Percentiles rank a stretch among this genome's conserved stretches.
Conservation (phyloP, 805 yeast species). For the Candida alai region DNA sequence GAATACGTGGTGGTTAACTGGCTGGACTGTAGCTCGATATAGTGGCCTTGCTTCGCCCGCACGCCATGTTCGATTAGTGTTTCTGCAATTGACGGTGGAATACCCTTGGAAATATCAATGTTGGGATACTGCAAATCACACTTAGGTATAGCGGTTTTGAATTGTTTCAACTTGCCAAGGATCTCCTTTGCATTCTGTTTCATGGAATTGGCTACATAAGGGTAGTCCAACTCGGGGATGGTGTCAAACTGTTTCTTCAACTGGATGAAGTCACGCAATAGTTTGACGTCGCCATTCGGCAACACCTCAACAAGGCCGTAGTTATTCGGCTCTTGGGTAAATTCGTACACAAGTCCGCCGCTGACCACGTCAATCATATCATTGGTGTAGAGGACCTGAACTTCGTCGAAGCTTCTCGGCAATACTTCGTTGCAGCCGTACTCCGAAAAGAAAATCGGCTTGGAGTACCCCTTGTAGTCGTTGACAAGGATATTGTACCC, state of each 20-base stretch:
- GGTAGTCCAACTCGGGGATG: slow-evolving; percentile 24
- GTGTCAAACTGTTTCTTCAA: slow-evolving; percentile 43
- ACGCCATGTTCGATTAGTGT: slow-evolving; percentile 50
- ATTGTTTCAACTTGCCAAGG: slow-evolving; percentile 16
- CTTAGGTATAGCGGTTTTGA: slow-evolving; percentile 18
- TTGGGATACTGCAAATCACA: slow-evolving; percentile 34
- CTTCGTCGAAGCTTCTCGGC: slow-evolving; percentile 79
- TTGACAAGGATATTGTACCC: slow-evolving; percentile 63
- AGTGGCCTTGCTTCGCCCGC: slow-evolving; percentile 44
- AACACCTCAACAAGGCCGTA: slow-evolving; percentile 66
- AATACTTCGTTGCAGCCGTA: slow-evolving; percentile 78
- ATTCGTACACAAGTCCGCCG: slow-evolving; percentile 85
- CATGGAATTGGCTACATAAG: slow-evolving; percentile 22
- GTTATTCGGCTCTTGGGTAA: slow-evolving; percentile 71
- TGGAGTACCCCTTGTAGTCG: slow-evolving; percentile 63
- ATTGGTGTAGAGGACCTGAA: slow-evolving; percentile 60
- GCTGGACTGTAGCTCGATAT: slow-evolving; percentile 38
- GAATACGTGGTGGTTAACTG: slow-evolving; percentile 43
- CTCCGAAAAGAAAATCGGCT: slow-evolving; percentile 87
- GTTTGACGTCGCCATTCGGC: slow-evolving; percentile 37
- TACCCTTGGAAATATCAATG: slow-evolving; percentile 36
- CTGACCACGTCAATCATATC: slow-evolving; percentile 75
- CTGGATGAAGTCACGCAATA: slow-evolving; percentile 42
- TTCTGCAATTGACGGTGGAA: slow-evolving; percentile 43
- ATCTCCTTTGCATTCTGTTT: slow-evolving; percentile 19